Evolutionary conservation across 2,329 filamentous ascomycete species (phyloP).

Genomic region (Cadophora luteo-olivacea): DNA sequence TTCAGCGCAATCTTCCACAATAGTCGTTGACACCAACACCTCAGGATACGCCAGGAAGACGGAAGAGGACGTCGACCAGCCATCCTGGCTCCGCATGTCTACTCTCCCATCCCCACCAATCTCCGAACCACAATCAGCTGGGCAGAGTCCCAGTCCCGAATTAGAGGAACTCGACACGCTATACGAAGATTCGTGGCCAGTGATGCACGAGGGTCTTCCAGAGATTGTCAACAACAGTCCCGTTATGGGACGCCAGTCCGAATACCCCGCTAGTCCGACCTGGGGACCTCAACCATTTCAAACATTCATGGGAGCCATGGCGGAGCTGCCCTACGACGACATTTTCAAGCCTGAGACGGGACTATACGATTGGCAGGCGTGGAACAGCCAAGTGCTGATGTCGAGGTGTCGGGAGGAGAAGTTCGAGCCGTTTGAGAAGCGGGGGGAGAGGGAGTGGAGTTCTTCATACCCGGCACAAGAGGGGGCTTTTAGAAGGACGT

Average conservation of each 20-base stretch:
- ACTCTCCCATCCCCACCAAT: constrained; percentile 40
- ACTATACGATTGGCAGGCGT: constrained; percentile 43
- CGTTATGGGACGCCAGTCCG: constrained; percentile 30
- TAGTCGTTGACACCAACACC: constrained; percentile 34
- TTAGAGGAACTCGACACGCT: constrained; percentile 40
- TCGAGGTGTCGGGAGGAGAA: constrained; percentile 43
- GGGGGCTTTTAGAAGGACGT: constrained; percentile 29
- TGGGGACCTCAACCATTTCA: constrained; percentile 43
- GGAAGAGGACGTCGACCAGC: constrained; percentile 21
- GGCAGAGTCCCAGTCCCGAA: constrained; percentile 26
- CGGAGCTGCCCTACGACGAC: constrained; percentile 43
- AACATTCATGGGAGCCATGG: constrained; percentile 44
- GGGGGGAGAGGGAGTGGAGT: constrained; percentile 34
- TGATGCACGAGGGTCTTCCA: constrained; percentile 33
- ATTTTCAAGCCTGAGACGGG: constrained; percentile 42
- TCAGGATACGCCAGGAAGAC: constrained; percentile 10
- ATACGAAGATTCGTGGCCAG: constrained; percentile 42
- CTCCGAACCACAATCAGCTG: constrained; percentile 31
- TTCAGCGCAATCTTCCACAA: constrained; percentile 36
- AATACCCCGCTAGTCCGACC: constrained; percentile 39
- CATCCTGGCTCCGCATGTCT: constrained; percentile 33
- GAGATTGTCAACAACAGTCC: constrained; percentile 32
- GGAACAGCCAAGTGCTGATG: constrained; percentile 42
- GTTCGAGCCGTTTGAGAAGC: constrained; percentile 36
- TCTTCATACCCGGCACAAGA: constrained; percentile 29